Base-by-base conservation (phyloP, 768 basidiomycete species). In the Pisolithus marmoratus region DNA sequence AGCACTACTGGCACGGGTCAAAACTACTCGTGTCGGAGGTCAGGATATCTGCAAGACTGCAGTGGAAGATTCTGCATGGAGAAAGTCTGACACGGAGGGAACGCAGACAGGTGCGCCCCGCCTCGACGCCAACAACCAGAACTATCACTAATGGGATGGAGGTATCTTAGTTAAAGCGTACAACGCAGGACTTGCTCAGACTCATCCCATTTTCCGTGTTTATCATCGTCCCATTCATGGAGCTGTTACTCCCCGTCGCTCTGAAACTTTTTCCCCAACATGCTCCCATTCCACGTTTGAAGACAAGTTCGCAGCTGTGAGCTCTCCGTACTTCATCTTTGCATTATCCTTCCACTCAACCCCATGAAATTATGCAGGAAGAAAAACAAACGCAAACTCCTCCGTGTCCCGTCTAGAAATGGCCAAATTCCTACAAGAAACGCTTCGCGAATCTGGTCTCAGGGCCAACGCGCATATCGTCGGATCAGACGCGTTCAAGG, bases 401-500 rank as follows among this genome's bases (percentile, higher is more conserved):
- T 99, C 42, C 85, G 93, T 52, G 92, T 96, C 24, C n/a, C 81
- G 95, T 52, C 77, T 99, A 34, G 94, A 96, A 67, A 98, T 97
- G 95, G 96, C 96, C 61, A 98, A 99, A 65, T 99, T 98, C 77
- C 77, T 99, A 23, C 95, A 97, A 61, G 96, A 99, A 69, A 98
- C 96, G 0, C 80, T 99, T 42, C 83, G 91, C 37, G 96, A 97
- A 72, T 92, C 89, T 2, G 93, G 92, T 37, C 76, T 97, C 53
- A 94, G 90, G 67, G 91, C 91, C 8, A 91, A 90, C 54, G 84
- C 87, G 19, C 93, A 95, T 64, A 96, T 99, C 52, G 83, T 97
- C 53, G 89, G 92, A 56, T 87, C 82, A 38, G 94, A 96, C 50
- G 90, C 93, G 38, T 99, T 99, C 81, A 97, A 97, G 66, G 93